These are phyloP conservation scores for Rhinocladiella mackenziei DNA, from an alignment of 2,329 filamentous ascomycete genomes.

Conservation along the genomic window DNA sequence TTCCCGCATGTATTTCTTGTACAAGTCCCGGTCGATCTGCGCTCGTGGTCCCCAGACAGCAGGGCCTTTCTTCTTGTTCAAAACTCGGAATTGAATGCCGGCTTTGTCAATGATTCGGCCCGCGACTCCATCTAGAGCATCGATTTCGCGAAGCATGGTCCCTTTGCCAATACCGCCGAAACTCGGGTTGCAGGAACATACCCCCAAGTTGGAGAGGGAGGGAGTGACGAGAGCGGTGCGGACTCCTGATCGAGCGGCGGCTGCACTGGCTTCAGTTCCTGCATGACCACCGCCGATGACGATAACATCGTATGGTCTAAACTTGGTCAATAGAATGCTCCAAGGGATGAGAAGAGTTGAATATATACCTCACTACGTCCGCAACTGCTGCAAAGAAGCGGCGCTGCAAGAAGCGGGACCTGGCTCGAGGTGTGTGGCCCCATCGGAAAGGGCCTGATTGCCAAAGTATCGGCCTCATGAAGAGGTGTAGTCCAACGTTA, in stretches of 20 bases:
- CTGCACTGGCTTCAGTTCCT: conserved; percentile 87
- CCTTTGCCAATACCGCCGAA: conserved; percentile 99
- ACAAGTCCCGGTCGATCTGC: conserved; percentile 88
- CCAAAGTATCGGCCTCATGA: conserved; percentile 17
- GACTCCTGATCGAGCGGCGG: conserved; percentile 82
- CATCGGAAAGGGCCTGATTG: conserved; percentile 21
- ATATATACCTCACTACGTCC: conserved; percentile 19
- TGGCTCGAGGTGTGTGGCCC: conserved; percentile 29
- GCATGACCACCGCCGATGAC: conserved; percentile 96
- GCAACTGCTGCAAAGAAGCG: conserved; percentile 28
- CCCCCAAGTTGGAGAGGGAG: conserved; percentile 79
- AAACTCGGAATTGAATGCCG: conserved; percentile 84
- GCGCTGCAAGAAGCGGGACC: conserved; percentile 20
- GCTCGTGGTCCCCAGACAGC: conserved; percentile 96
- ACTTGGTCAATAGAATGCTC: conserved; percentile 6
- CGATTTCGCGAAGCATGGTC: conserved; percentile 90
- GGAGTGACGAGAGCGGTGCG: conserved; percentile 87
- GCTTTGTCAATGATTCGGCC: conserved; percentile 89
- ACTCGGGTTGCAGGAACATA: conserved; percentile 94
- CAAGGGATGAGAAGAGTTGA: background rate
- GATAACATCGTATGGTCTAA: conserved; percentile 78
- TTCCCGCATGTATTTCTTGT: conserved; percentile 84
- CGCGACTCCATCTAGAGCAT: conserved; percentile 86
- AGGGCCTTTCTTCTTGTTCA: conserved; percentile 86
- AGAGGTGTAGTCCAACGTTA: no score